Conservation (phyloP, 768 basidiomycete genomes). For the Melanogaster broomeanus region DNA sequence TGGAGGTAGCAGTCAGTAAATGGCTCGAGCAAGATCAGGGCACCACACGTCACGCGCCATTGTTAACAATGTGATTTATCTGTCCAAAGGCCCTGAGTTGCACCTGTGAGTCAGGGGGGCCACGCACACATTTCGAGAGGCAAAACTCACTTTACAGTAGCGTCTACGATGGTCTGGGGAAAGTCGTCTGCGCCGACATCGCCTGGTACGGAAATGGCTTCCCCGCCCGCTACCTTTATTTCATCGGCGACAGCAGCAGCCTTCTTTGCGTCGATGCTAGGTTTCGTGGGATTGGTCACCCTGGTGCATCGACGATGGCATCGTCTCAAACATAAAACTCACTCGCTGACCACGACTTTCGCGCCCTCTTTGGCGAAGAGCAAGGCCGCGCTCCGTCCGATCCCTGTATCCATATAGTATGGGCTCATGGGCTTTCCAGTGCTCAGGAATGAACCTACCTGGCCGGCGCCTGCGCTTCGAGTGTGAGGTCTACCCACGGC, state of each 20-base stretch:
- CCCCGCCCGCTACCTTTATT: conserved; percentile 72
- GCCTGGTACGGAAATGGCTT: conserved; percentile 72
- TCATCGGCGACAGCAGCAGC: conserved; percentile 68
- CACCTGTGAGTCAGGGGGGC: neutral
- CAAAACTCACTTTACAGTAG: conserved; percentile 67
- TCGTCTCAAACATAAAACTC: conserved; percentile 15
- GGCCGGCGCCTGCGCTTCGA: conserved; percentile 62
- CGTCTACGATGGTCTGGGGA: conserved; percentile 74
- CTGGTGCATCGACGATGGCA: neutral
- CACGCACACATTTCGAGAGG: neutral
- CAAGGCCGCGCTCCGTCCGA: conserved; percentile 72
- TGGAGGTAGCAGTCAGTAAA: conserved; percentile 18
- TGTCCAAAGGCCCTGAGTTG: conserved; percentile 71
- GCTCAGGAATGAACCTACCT: conserved; percentile 43
- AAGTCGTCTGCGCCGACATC: conserved; percentile 86
- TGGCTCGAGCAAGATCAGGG: neutral
- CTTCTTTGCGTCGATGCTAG: conserved; percentile 72
- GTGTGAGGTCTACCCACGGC: conserved; percentile 1
- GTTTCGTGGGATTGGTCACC: conserved; percentile 6
- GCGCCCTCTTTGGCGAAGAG: conserved; percentile 85
- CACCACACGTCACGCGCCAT: conserved; percentile 45
- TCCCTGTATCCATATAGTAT: conserved; percentile 50
- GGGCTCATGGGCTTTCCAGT: neutral
- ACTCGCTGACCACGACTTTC: conserved; percentile 87
- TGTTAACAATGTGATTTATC: conserved; percentile 87